Percentiles rank a stretch among this genome's conserved stretches.
Conservation (phyloP, 176 grass and related monocot species). For the Zoysia pacifica region DNA sequence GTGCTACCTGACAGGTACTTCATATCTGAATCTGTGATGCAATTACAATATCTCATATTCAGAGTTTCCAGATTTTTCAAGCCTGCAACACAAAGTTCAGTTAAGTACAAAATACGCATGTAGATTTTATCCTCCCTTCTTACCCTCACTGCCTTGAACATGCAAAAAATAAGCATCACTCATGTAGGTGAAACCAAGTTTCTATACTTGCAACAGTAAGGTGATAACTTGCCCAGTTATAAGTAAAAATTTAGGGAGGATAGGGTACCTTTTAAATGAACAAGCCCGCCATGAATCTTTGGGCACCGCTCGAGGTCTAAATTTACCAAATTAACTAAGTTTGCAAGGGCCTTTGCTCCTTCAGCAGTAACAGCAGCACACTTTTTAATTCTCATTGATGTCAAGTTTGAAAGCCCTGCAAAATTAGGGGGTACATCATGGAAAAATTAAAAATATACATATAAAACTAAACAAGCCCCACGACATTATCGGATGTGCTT, state of each 20-base stretch:
- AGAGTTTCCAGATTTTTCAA: constrained; percentile 87
- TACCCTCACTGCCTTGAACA: not conserved
- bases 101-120: not conserved
- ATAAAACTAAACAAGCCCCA: not conserved
- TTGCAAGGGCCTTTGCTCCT: constrained; percentile 77
- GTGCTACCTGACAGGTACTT: constrained; percentile 76
- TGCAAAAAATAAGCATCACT: constrained; percentile 27
- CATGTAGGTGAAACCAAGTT: not conserved
- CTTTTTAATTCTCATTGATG: constrained; percentile 85
- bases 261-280: constrained; percentile 84
- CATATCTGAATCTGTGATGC: constrained; percentile 93
- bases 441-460: constrained; percentile 2
- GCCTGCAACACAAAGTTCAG: constrained; percentile 51
- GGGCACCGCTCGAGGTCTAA: constrained; percentile 86
- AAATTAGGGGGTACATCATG: constrained; percentile 29
- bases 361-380: constrained; percentile 71
- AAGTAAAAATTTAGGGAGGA: constrained; percentile 23
- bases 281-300: constrained; percentile 79
- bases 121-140: not conserved
- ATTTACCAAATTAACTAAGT: constrained; percentile 83
- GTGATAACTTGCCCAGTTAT: not conserved
- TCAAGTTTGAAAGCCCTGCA: constrained; percentile 84
- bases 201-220: constrained; percentile 4
- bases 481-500: not conserved
- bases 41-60: constrained; percentile 88